Evolutionary conservation across 805 yeast genomes (phyloP), one percentile per base, ranked within the genome.

Genomic region (Candida corydali): DNA sequence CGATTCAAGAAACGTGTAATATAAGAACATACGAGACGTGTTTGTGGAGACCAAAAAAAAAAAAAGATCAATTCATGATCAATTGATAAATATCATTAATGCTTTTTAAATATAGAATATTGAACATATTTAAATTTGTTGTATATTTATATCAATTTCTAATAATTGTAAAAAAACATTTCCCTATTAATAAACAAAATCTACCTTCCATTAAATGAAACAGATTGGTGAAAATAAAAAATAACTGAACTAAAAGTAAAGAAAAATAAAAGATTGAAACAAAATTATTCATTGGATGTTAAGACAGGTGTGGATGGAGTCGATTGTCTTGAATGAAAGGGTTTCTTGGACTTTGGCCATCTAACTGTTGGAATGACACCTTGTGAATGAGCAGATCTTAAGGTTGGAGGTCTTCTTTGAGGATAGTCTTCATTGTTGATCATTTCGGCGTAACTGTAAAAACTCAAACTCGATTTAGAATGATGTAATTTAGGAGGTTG

Each of bases 361-460:
- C 30, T 26, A 18, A 26, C 25, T 8, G 61, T 49, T 8, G 67
- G 66, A 9, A 59, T 49, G 22, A 57, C 48, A 18, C 64, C 59
- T 43, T 65, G 61, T 34, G 61, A 51, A 45, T 54, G 54, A 23
- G 64, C 58, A 31, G 64, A 66, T 39, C 68, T 67, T 45, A 69
- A 57, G 18, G 63, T 71, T 6, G 88, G 88, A 5, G 88, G 88
- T 57, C 87, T 72, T 57, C 84, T 73, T 36, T 76, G 69, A 35
- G 58, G 67, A 18, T 18, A 29, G 17, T 35, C 42, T 49, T 80
- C 83, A 47, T 76, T 78, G 44, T 69, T 75, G 42, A 83, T 71
- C 75, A 86, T 73, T 49, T 86, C 95, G 3, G 91, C 94, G 56
- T 82, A 86, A 2, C 88, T 80, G 52, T 78, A 82, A 54, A 85